These are phyloP conservation scores for Pythium apleroticum DNA, from an alignment of 352 stramenopile species.

Conservation along the genomic window DNA sequence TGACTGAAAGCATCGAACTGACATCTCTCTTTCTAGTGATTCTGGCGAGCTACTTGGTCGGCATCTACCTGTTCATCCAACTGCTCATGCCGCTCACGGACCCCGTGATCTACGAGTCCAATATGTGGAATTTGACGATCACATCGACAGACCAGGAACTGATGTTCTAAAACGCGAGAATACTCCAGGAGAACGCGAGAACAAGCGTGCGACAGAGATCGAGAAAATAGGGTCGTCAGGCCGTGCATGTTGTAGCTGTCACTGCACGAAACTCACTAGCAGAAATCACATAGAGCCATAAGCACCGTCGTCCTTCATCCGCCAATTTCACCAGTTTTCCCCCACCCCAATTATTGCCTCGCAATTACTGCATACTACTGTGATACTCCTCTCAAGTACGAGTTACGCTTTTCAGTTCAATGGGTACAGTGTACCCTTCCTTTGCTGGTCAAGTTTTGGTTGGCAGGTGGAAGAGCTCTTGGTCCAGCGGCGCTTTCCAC, in stretches of 20 bases:
- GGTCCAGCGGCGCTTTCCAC: not conserved
- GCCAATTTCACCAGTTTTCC: not conserved
- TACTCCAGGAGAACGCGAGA: not conserved
- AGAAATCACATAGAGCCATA: constrained; percentile 17
- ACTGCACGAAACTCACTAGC: not conserved
- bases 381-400: constrained; percentile 20
- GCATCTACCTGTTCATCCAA: constrained; percentile 78
- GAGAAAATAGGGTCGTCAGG: not conserved
- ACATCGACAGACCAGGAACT: constrained; percentile 24
- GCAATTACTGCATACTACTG: constrained; percentile 9
- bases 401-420: not conserved
- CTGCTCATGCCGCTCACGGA: constrained; percentile 77
- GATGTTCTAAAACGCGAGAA: constrained; percentile 18
- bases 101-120: constrained; percentile 74
- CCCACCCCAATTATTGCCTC: constrained; percentile 4
- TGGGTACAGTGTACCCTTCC: constrained; percentile 7
- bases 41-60: constrained; percentile 75
- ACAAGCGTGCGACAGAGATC: not conserved
- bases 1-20: not conserved
- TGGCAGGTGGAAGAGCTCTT: constrained; percentile 26
- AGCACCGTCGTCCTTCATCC: not conserved
- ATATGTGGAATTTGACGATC: constrained; percentile 81
- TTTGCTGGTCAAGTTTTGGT: constrained; percentile 32
- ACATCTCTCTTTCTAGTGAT: constrained; percentile 43
- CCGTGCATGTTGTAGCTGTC: not conserved